Percentiles rank a stretch among this genome's conserved stretches.
Evolutionary conservation across 768 basidiomycete genomes (phyloP).

Genomic region (Porpolomopsis calyptriformis): DNA sequence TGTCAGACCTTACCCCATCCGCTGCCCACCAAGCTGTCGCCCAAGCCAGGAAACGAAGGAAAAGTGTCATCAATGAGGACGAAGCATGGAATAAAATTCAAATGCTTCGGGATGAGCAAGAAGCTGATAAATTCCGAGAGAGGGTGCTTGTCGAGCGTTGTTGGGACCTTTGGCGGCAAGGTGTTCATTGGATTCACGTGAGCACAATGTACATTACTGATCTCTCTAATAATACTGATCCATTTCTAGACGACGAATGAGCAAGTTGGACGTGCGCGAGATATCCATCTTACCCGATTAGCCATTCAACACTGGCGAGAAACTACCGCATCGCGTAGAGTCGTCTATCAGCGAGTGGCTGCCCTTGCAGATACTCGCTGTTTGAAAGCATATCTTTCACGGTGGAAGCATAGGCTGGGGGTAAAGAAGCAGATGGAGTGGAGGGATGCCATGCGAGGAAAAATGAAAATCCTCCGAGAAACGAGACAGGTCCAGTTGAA

Average conservation of each 20-base stretch:
- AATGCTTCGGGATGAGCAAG: constrained; percentile 57
- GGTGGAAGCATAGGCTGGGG: constrained; percentile 47
- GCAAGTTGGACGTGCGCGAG: constrained; percentile 61
- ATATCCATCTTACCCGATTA: constrained; percentile 50
- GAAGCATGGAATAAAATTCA: constrained; percentile 72
- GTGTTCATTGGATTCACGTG: constrained; percentile 65
- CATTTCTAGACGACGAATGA: constrained; percentile 52
- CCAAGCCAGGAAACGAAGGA: constrained; percentile 31
- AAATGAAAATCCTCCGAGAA: constrained; percentile 53
- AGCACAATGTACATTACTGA: constrained; percentile 20
- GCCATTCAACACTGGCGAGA: constrained; percentile 54
- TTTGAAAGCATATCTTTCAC: constrained; percentile 30
- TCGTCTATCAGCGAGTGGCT: constrained; percentile 33
- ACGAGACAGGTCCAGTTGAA: constrained; percentile 42
- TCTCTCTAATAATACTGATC: constrained; percentile 8
- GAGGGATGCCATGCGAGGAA: constrained; percentile 60
- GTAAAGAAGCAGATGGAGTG: constrained; percentile 48
- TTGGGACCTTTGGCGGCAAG: constrained; percentile 67
- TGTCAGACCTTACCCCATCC: not conserved
- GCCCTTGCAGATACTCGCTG: constrained; percentile 34
- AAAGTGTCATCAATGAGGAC: constrained; percentile 51
- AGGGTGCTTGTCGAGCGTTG: constrained; percentile 57
- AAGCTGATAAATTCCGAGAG: constrained; percentile 59
- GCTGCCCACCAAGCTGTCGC: constrained; percentile 22
- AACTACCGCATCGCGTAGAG: constrained; percentile 24